A percentile compares a stretch with the other conserved stretches of the same genome.
These are phyloP conservation scores for Brassica balearica DNA, from an alignment of 441 rosid species.

Conservation along the genomic window DNA sequence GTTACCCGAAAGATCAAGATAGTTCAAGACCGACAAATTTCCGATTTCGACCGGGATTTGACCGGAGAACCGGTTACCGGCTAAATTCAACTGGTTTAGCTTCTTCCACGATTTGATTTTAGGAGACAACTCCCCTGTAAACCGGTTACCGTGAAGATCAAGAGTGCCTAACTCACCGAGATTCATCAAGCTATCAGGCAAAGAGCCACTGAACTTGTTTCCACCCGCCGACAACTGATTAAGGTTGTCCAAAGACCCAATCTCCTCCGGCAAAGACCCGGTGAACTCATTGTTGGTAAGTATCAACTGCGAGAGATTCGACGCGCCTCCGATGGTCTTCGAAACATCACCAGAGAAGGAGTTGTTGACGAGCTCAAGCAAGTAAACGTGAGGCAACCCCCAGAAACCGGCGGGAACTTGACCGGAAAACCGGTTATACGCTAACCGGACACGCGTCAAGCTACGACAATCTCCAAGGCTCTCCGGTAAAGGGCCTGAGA, in stretches of 20 bases:
- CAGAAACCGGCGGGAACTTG: constrained; percentile 74
- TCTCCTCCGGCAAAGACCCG: constrained; percentile 74
- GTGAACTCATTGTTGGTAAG: constrained; percentile 67
- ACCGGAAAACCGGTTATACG: constrained; percentile 77
- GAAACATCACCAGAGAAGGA: constrained; percentile 72
- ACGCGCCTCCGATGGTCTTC: constrained; percentile 63
- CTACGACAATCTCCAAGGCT: constrained; percentile 64
- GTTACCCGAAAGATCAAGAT: constrained; percentile 86
- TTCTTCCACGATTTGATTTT: constrained; percentile 74
- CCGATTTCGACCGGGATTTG: constrained; percentile 72
- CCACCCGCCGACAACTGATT: constrained; percentile 62
- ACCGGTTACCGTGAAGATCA: constrained; percentile 72
- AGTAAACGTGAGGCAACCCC: constrained; percentile 84
- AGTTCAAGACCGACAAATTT: constrained; percentile 76
- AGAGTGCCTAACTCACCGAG: constrained; percentile 65
- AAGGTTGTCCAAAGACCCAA: constrained; percentile 66
- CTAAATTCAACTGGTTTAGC: constrained; percentile 83
- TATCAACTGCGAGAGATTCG: constrained; percentile 66
- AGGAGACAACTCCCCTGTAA: constrained; percentile 73
- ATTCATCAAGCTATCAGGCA: constrained; percentile 70
- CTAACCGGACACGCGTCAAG: constrained; percentile 71
- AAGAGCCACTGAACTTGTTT: constrained; percentile 65
- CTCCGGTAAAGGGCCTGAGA: constrained; percentile 77
- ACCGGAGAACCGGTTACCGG: constrained; percentile 65
- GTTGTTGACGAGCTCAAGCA: constrained; percentile 72